Conservation (phyloP, 192 early-diverging fungal genomes). For the Coemansia sp. region DNA sequence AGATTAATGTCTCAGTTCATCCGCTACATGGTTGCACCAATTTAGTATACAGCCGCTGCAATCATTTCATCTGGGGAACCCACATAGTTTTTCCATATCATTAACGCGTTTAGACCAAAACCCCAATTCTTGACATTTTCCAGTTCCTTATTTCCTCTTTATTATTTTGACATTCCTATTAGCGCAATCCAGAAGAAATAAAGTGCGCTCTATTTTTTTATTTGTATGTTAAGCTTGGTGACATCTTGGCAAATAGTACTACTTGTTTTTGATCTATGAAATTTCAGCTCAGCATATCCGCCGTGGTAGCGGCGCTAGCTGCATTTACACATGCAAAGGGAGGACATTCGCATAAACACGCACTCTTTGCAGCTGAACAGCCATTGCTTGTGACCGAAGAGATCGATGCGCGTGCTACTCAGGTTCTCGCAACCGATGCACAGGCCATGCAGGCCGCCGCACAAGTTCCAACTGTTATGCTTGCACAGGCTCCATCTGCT, state of each 20-base stretch:
- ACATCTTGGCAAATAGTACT: background rate
- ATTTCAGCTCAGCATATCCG: slow-evolving; percentile 31
- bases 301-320: slow-evolving; percentile 30
- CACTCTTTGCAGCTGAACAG: slow-evolving; percentile 21
- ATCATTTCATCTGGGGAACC: too few relatives aligned
- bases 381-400: slow-evolving; percentile 22
- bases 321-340: slow-evolving; percentile 17
- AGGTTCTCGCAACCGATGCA: background rate
- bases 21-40: slow-evolving; percentile 1
- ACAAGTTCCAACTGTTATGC: slow-evolving; percentile 6
- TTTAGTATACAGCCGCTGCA: too few relatives aligned
- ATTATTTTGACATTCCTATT: background rate
- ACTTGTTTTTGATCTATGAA: slow-evolving; percentile 20
- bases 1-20: slow-evolving; percentile 4
- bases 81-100: slow-evolving; percentile 6
- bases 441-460: slow-evolving; percentile 4
- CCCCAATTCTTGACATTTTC: background rate
- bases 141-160: background rate
- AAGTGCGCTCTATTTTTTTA: background rate
- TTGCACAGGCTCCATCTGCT: background rate
- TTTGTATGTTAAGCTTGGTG: background rate
- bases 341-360: slow-evolving; percentile 17
- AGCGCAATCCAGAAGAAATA: background rate
- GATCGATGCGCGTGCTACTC: slow-evolving; percentile 1
- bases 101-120: background rate